phyloP scores from a whole-genome alignment of 2,329 filamentous ascomycete species.

The Phoma herbarum region DNA sequence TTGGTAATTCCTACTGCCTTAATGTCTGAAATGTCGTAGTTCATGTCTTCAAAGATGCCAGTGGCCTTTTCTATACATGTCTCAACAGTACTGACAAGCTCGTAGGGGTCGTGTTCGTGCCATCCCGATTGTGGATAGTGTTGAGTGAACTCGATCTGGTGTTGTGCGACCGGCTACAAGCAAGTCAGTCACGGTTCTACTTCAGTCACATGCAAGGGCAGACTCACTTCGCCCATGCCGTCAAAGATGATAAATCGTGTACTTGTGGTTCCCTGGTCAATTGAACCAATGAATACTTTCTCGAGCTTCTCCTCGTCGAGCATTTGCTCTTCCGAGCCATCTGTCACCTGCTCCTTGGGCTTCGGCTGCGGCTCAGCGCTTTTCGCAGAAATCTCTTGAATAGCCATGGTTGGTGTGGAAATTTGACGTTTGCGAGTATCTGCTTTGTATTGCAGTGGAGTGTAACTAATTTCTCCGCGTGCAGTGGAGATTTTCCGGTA shows the following conservation, averaged over 20 bases:
- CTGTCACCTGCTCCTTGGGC: conserved; percentile 41
- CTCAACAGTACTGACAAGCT: conserved; percentile 78
- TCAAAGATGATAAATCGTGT: conserved; percentile 93
- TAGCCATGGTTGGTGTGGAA: conserved; percentile 32
- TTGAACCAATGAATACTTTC: conserved; percentile 80
- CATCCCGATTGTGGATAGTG: conserved; percentile 86
- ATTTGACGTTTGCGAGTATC: conserved; percentile 5
- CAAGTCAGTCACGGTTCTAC: conserved; percentile 10
- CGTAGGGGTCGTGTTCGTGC: conserved; percentile 87
- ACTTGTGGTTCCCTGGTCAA: conserved; percentile 91
- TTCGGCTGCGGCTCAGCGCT: conserved; percentile 43
- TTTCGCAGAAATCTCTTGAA: conserved; percentile 39
- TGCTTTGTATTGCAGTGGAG: conserved; percentile 11
- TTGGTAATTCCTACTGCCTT: conserved; percentile 86
- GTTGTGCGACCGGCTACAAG: conserved; percentile 73
- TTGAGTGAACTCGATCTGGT: conserved; percentile 88
- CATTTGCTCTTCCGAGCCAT: conserved; percentile 26
- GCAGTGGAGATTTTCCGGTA: conserved; percentile 21
- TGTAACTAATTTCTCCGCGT: conserved; percentile 28
- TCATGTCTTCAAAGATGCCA: conserved; percentile 73
- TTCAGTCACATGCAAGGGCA: background rate
- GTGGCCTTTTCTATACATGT: conserved; percentile 81
- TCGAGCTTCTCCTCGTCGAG: conserved; percentile 49
- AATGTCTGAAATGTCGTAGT: conserved; percentile 73
- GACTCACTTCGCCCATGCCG: conserved; percentile 64